phyloP scores from a whole-genome alignment of 169 alveolate genomes.

The Cyclospora cayetanensis region DNA sequence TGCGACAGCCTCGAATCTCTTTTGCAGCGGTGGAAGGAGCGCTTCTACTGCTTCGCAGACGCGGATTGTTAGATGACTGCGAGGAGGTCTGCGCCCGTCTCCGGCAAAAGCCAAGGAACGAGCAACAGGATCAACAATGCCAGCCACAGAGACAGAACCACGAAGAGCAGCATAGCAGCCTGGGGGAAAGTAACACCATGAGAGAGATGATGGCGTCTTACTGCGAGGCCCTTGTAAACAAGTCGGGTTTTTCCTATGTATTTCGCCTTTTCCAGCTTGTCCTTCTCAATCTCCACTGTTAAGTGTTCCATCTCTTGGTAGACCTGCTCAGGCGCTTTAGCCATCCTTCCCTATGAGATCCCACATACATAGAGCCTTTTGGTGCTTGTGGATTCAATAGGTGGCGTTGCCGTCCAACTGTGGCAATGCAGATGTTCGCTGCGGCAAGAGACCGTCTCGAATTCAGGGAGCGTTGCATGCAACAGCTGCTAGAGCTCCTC shows the following conservation, averaged over 20 bases:
- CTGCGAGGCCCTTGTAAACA: constrained; percentile 16
- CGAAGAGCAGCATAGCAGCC: not conserved
- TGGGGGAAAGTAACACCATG: not conserved
- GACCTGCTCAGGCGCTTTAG: not conserved
- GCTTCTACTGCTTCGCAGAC: constrained; percentile 24
- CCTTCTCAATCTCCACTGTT: no score
- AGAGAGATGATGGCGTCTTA: not conserved
- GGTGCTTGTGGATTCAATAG: constrained; percentile 12
- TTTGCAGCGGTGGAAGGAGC: not conserved
- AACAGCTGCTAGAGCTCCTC: constrained; percentile 39
- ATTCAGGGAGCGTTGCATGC: not conserved
- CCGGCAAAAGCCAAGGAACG: no score
- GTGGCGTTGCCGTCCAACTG: constrained; percentile 42
- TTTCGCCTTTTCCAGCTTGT: no score
- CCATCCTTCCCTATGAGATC: not conserved
- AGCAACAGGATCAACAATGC: constrained; percentile 1
- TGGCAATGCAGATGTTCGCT: constrained; percentile 34
- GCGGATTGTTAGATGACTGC: not conserved
- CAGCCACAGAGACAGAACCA: not conserved
- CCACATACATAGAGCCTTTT: not conserved
- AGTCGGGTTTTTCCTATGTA: not conserved
- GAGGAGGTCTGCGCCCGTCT: constrained; percentile 15
- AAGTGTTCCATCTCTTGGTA: no score
- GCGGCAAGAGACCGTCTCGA: not conserved
- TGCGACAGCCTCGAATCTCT: not conserved